phyloP scores from a whole-genome alignment of 2,329 filamentous ascomycete genomes.

The Pseudopyricularia cyperi region DNA sequence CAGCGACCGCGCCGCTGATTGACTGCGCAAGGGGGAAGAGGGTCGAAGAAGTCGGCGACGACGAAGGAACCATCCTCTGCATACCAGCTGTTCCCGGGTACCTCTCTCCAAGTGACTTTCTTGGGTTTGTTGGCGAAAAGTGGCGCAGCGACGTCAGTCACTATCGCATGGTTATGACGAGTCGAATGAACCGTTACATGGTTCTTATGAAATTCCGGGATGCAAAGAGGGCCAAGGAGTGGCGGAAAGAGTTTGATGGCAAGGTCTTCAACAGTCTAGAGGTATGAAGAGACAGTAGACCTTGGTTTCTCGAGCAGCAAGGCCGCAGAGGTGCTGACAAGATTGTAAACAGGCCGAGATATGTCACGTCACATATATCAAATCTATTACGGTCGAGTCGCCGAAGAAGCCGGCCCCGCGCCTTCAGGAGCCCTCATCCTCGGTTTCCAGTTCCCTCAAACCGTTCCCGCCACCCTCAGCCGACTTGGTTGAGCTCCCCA shows the following conservation, averaged over 20 bases:
- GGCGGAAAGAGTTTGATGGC: conserved; percentile 81
- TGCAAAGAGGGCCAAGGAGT: conserved; percentile 58
- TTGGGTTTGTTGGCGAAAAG: conserved; percentile 82
- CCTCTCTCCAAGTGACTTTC: conserved; percentile 77
- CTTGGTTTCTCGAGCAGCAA: neutral
- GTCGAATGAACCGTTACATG: conserved; percentile 80
- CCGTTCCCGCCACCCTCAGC: conserved; percentile 60
- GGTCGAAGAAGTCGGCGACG: conserved; percentile 20
- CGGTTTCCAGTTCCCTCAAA: conserved; percentile 34
- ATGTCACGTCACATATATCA: conserved; percentile 90
- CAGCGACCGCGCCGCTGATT: conserved; percentile 7
- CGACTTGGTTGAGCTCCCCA: conserved; percentile 79
- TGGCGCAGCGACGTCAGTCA: conserved; percentile 82
- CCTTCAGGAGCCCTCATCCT: conserved; percentile 51
- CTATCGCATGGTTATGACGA: conserved; percentile 87
- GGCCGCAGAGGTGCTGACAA: neutral
- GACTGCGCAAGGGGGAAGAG: conserved; percentile 13
- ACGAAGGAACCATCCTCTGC: conserved; percentile 76
- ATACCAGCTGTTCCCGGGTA: conserved; percentile 92
- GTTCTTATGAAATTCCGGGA: conserved; percentile 89
- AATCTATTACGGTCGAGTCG: conserved; percentile 73
- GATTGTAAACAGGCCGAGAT: conserved; percentile 56
- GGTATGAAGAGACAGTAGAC: conserved; percentile 30
- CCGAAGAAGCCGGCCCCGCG: conserved; percentile 32
- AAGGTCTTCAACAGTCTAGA: conserved; percentile 88